Conservation (phyloP, 169 alveolate species). For the Eimeria acervulina region DNA sequence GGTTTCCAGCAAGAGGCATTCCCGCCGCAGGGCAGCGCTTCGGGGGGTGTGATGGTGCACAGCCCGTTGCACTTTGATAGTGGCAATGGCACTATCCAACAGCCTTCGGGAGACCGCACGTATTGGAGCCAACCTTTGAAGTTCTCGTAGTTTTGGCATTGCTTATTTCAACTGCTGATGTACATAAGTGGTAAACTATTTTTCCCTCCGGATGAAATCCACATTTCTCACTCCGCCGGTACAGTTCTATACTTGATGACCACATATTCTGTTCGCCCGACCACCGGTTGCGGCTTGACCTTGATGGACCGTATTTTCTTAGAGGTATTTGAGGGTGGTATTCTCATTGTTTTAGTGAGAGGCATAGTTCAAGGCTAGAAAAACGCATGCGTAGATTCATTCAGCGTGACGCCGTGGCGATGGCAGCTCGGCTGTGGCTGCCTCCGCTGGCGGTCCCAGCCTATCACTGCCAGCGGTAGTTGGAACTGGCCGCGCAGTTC, state of each 20-base stretch:
- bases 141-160: not conserved
- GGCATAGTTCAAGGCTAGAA: not conserved
- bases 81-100: too few species aligned
- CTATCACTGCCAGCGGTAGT: conserved; percentile 52
- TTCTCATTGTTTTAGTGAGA: not conserved
- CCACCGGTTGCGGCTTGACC: not conserved
- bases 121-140: not conserved
- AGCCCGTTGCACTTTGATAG: too few species aligned
- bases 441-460: conserved; percentile 48
- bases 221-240: not conserved
- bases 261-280: not conserved
- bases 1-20: too few species aligned
- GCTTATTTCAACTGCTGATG: not conserved
- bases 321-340: not conserved
- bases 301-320: not conserved
- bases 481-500: not conserved
- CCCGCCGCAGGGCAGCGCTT: too few species aligned
- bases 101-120: not conserved
- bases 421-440: conserved; percentile 29
- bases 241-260: not conserved
- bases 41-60: too few species aligned
- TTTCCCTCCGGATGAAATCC: not conserved
- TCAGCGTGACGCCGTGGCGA: conserved; percentile 13
- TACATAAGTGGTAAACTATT: not conserved
- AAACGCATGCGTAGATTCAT: not conserved